Evolutionary conservation across 2,329 filamentous ascomycete genomes (phyloP).

Genomic region (Aureobasidium mangrovei): DNA sequence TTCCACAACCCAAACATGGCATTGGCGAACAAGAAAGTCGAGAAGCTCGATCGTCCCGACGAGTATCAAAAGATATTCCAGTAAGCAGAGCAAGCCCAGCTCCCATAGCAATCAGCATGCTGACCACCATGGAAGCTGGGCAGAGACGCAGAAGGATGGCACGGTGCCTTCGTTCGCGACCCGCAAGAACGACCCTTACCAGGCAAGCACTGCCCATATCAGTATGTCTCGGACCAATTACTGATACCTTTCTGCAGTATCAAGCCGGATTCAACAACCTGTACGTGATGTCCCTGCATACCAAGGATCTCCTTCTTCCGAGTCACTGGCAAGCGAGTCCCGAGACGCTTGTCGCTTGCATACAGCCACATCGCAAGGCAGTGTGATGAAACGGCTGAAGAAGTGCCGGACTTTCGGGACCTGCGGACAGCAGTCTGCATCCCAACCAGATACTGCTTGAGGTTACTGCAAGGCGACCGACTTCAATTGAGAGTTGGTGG

Average conservation of each 20-base stretch:
- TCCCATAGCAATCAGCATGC: background rate
- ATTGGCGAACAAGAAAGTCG: constrained; percentile 1
- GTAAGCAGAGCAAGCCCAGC: constrained; percentile 2
- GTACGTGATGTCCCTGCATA: constrained; percentile 23
- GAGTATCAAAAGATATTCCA: constrained; percentile 19
- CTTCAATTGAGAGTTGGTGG: background rate
- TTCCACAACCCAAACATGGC: background rate
- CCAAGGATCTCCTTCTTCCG: background rate
- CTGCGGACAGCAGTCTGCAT: background rate
- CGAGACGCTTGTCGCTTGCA: background rate
- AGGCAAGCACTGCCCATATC: constrained; percentile 29
- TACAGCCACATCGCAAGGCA: background rate
- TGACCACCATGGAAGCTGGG: constrained; percentile 34
- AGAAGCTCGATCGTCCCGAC: constrained; percentile 14
- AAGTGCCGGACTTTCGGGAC: background rate
- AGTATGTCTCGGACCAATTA: constrained; percentile 3
- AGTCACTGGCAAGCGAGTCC: constrained; percentile 3
- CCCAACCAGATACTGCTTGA: background rate
- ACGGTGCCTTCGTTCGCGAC: constrained; percentile 45
- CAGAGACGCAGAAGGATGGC: constrained; percentile 51
- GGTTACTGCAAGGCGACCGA: constrained; percentile 7
- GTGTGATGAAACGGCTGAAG: background rate
- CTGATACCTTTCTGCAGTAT: constrained; percentile 32
- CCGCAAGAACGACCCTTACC: constrained; percentile 47
- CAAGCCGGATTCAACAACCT: constrained; percentile 49